Percentiles rank a stretch among this genome's conserved stretches.
Evolutionary conservation across 192 early-diverging fungal species (phyloP).

Genomic region (Allomyces macrogynus): DNA sequence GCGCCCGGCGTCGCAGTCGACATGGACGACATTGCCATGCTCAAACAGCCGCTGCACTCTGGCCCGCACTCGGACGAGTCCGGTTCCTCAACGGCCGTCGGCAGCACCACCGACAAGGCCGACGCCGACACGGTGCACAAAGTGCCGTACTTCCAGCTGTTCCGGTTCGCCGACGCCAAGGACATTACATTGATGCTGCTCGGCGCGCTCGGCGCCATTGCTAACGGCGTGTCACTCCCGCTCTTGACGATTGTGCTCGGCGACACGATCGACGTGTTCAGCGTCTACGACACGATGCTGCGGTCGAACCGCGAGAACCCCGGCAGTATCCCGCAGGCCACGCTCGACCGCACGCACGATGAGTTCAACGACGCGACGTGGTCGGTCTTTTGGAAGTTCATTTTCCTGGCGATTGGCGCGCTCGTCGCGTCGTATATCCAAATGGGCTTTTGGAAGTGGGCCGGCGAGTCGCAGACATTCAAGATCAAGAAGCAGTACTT

Average conservation of each 20-base stretch:
- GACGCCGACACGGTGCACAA: neutral
- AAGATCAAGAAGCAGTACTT: constrained; percentile 16
- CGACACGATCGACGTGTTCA: constrained; percentile 12
- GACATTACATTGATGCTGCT: constrained; percentile 9
- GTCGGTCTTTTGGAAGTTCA: constrained; percentile 8
- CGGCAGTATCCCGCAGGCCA: neutral
- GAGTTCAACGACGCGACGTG: constrained; percentile 6
- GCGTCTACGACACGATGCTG: constrained; percentile 8
- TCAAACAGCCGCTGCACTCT: no score
- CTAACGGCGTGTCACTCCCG: constrained; percentile 13
- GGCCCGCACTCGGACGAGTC: no score
- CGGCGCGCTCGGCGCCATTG: constrained; percentile 9
- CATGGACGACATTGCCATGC: no score
- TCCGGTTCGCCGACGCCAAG: constrained; percentile 8
- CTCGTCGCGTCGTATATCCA: neutral
- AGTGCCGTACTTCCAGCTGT: constrained; percentile 3
- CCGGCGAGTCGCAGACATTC: constrained; percentile 9
- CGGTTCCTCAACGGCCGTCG: no score
- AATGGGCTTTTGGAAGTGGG: constrained; percentile 8
- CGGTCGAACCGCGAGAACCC: neutral
- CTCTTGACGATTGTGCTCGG: constrained; percentile 17
- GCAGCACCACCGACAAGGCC: no score
- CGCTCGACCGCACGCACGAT: constrained; percentile 2
- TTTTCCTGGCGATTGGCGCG: constrained; percentile 10
- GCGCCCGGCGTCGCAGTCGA: no score